These are phyloP conservation scores for Allium fistulosum DNA, from an alignment of 106 monocot genomes.

Conservation along the genomic window DNA sequence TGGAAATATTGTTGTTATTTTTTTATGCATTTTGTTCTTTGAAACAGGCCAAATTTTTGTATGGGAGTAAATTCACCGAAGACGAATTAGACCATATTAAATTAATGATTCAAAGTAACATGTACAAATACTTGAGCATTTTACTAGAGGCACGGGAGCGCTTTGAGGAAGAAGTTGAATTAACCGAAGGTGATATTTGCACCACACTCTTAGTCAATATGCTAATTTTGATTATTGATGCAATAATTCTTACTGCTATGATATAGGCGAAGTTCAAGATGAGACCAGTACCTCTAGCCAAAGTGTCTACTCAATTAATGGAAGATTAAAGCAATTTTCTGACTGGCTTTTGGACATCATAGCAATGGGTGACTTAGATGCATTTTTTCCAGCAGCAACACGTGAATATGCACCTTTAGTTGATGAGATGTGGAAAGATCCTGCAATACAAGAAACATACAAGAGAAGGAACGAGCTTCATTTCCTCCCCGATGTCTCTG, in stretches of 20 bases:
- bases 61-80: conserved; percentile 65
- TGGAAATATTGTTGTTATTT: neutral
- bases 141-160: conserved; percentile 89
- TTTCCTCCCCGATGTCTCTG: conserved; percentile 90
- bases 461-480: conserved; percentile 86
- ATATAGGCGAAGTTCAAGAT: conserved; percentile 22
- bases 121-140: conserved; percentile 92
- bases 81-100: conserved; percentile 78
- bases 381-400: conserved; percentile 94
- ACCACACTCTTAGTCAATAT: conserved; percentile 9
- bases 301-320: conserved; percentile 74
- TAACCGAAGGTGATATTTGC: conserved; percentile 9
- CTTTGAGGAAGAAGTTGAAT: conserved; percentile 85
- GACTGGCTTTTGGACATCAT: conserved; percentile 92
- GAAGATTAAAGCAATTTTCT: conserved; percentile 87
- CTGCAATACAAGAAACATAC: conserved; percentile 85
- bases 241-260: neutral
- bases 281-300: conserved; percentile 20
- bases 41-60: conserved; percentile 70
- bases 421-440: conserved; percentile 94
- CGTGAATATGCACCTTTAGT: conserved; percentile 92
- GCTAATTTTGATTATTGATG: conserved; percentile 20
- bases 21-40: conserved; percentile 1
- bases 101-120: conserved; percentile 93
- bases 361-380: conserved; percentile 89